Conservation (phyloP, 2,329 filamentous ascomycete genomes). For the Aspergillus flavus region DNA sequence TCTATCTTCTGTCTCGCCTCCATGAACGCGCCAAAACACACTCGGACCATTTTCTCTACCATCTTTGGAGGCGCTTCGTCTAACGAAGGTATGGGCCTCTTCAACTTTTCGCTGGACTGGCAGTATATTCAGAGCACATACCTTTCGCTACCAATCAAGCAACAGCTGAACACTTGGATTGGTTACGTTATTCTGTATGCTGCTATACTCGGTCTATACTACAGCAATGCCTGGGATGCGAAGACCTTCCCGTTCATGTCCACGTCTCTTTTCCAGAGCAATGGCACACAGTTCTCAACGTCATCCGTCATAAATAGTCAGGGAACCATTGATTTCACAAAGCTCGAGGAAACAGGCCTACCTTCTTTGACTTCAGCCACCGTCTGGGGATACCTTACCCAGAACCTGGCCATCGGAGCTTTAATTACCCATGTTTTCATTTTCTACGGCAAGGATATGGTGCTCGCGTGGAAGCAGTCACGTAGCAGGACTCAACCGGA, state of each 20-base stretch:
- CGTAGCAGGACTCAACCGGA: conserved; percentile 22
- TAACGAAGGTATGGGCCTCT: conserved; percentile 29
- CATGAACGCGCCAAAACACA: conserved; percentile 13
- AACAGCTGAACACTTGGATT: conserved; percentile 51
- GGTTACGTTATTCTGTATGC: conserved; percentile 54
- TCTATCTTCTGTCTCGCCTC: conserved; percentile 22
- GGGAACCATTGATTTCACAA: conserved; percentile 30
- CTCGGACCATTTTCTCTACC: conserved; percentile 15
- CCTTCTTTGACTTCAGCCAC: conserved; percentile 29
- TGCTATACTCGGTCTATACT: conserved; percentile 26
- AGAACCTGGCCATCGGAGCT: conserved; percentile 27
- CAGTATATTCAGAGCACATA: conserved; percentile 54
- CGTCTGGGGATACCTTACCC: conserved; percentile 21
- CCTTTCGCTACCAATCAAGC: conserved; percentile 54
- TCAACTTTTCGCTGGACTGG: conserved; percentile 30
- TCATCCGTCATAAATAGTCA: conserved; percentile 24
- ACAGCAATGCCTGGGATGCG: conserved; percentile 28
- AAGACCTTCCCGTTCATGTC: conserved; percentile 31
- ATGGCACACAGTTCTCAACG: conserved; percentile 27
- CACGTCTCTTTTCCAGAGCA: conserved; percentile 33
- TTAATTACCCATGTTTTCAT: conserved; percentile 29
- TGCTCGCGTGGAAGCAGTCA: conserved; percentile 25
- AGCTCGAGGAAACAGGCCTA: conserved; percentile 17
- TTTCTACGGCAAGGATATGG: conserved; percentile 29
- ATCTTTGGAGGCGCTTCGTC: conserved; percentile 29